phyloP scores from a whole-genome alignment of 106 monocot genomes.

The Dendrobium chrysotoxum region DNA sequence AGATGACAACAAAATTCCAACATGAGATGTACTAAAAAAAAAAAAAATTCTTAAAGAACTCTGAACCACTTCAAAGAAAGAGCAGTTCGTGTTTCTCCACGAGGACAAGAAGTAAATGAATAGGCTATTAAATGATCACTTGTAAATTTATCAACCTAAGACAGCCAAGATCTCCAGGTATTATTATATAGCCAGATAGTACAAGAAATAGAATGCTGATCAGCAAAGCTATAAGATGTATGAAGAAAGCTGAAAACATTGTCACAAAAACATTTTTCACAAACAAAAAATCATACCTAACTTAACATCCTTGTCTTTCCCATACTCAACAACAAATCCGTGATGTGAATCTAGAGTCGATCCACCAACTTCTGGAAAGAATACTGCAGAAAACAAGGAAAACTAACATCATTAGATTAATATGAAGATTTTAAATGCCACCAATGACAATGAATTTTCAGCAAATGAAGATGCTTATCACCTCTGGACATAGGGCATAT shows the following conservation, averaged over 20 bases:
- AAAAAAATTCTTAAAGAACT: background rate
- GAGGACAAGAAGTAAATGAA: background rate
- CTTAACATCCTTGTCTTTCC: constrained; percentile 84
- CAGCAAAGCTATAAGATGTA: background rate
- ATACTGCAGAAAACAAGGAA: constrained; percentile 42
- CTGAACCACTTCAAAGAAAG: background rate
- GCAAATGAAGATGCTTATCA: constrained; percentile 17
- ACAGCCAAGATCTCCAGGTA: background rate
- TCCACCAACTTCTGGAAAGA: constrained; percentile 87
- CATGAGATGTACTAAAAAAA: background rate
- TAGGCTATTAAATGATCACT: background rate
- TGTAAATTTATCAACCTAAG: background rate
- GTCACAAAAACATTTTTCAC: background rate
- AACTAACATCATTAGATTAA: background rate
- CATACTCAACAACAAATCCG: constrained; percentile 96
- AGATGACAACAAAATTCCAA: background rate
- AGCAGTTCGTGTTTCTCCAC: background rate
- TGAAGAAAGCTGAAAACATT: background rate
- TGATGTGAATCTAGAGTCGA: constrained; percentile 83
- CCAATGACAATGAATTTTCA: constrained; percentile 2
- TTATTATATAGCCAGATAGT: background rate
- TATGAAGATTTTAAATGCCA: background rate
- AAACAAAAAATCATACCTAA: constrained; percentile 41
- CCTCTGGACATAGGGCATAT: constrained; percentile 83
- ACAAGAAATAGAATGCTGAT: background rate